Evolutionary conservation across 305 asterid species (phyloP).

Genomic region (Rubia peregrina): DNA sequence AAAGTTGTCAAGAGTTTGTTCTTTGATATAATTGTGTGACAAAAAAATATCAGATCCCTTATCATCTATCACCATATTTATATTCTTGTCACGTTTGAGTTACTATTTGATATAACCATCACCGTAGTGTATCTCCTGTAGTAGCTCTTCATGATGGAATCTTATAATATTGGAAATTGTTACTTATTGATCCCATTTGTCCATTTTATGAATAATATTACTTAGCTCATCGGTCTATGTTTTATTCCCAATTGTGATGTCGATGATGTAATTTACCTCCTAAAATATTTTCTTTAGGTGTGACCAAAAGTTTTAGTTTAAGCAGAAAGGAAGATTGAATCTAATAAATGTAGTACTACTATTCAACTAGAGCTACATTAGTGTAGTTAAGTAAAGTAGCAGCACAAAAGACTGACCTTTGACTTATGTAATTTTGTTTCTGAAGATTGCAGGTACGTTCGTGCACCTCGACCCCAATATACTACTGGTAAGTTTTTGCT

Average conservation of each 20-base stretch:
- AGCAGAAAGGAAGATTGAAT: background rate
- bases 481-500: too few relatives aligned
- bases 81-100: background rate
- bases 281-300: background rate
- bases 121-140: background rate
- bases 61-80: background rate
- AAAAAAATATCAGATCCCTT: background rate
- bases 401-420: slow-evolving; percentile 16
- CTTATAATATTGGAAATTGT: background rate
- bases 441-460: too few relatives aligned
- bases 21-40: background rate
- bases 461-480: too few relatives aligned
- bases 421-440: too few relatives aligned
- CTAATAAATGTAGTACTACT: background rate
- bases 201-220: background rate
- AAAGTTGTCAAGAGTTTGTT: background rate
- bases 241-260: background rate
- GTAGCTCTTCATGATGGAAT: background rate
- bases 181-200: background rate
- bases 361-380: background rate
- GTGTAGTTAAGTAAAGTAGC: background rate
- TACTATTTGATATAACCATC: background rate
- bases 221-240: background rate
- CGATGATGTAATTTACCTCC: background rate
- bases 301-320: background rate